Percentiles rank a stretch among this genome's conserved stretches.
These are phyloP conservation scores for Neurospora sp. DNA, from an alignment of 495 filamentous ascomycete species.

Conservation along the genomic window DNA sequence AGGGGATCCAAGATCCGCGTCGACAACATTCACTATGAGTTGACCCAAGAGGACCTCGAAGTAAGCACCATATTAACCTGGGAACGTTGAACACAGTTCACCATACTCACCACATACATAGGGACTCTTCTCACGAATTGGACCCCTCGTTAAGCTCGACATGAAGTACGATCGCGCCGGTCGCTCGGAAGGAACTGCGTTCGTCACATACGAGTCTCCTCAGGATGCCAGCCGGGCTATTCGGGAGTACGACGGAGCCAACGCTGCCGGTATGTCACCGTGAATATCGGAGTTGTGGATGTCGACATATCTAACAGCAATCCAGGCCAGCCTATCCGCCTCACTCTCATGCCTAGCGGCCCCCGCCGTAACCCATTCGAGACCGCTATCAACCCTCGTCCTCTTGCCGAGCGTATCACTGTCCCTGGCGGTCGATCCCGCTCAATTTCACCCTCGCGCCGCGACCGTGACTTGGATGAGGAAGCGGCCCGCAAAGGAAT, in stretches of 20 bases:
- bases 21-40: slow-evolving; percentile 89
- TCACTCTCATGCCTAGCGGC: slow-evolving; percentile 53
- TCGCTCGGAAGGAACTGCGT: slow-evolving; percentile 79
- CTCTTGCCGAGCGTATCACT: slow-evolving; percentile 70
- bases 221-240: slow-evolving; percentile 67
- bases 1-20: slow-evolving; percentile 67
- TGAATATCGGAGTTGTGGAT: neutral
- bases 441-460: slow-evolving; percentile 39
- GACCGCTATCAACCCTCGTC: slow-evolving; percentile 44
- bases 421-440: slow-evolving; percentile 38
- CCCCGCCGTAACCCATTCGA: slow-evolving; percentile 48
- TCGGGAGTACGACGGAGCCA: slow-evolving; percentile 77
- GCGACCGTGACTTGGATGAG: slow-evolving; percentile 31
- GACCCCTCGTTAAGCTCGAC: slow-evolving; percentile 56
- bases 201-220: slow-evolving; percentile 63
- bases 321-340: slow-evolving; percentile 69
- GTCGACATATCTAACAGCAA: slow-evolving; percentile 6
- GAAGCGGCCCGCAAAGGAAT: slow-evolving; percentile 31
- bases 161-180: slow-evolving; percentile 84
- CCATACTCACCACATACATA: slow-evolving; percentile 24
- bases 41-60: slow-evolving; percentile 76
- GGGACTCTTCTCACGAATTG: slow-evolving; percentile 76
- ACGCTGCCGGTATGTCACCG: slow-evolving; percentile 58
- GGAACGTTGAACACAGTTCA: neutral
- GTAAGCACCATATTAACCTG: slow-evolving; percentile 34